Evolutionary conservation across 23 red algal genomes (phyloP), one percentile per base, ranked within the genome.

Genomic region (Cyanidioschyzon merolae): DNA sequence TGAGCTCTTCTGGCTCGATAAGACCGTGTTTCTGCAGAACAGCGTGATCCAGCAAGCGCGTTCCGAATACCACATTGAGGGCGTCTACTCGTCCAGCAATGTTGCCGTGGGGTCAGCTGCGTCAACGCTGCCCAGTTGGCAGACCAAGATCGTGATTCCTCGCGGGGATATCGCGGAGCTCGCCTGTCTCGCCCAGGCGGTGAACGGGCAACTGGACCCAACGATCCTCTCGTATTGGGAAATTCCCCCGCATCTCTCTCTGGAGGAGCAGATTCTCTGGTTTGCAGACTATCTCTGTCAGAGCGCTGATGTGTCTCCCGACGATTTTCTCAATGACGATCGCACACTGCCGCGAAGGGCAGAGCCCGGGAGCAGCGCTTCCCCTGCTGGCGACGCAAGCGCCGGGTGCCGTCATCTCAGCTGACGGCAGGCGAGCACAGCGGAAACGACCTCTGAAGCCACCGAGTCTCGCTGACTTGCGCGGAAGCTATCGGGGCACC

Each of bases 41-140:
- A 71, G 63, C 32, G 63, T 71, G 63, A 7, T 71, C n/a, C 63
- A 32, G 63, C 63, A 71, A 27, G 63, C 2, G n/a, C n/a, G n/a
- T 7, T 71, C 63, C 7, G 63, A 71, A 27, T 71, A 71, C 63
- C 63, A 35, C 29, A 35, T 71, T 32, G 63, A 71, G 12, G 63
- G 63, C n/a, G 32, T 71, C n/a, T 54, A 54, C 45, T 54, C 45
- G 12, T 7, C 7, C 45, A 54, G 21, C 45, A 54, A 54, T 15
- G 3, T 32, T 7, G 16, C 16, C 7, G 12, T 25, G 12, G 63
- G 29, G 12, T 7, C 7, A 3, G 3, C n/a, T 35, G 16, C 63
- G 63, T 32, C 12, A 27, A 25, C 63, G 63, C 45, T 54, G 45
- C 63, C 63, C 12, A 32, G 7, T 7, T 71, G 63, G 63, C 63